Percentiles rank a stretch among this genome's conserved stretches.
phyloP scores from a whole-genome alignment of 2,329 filamentous ascomycete genomes.

The Aureobasidium sp. region DNA sequence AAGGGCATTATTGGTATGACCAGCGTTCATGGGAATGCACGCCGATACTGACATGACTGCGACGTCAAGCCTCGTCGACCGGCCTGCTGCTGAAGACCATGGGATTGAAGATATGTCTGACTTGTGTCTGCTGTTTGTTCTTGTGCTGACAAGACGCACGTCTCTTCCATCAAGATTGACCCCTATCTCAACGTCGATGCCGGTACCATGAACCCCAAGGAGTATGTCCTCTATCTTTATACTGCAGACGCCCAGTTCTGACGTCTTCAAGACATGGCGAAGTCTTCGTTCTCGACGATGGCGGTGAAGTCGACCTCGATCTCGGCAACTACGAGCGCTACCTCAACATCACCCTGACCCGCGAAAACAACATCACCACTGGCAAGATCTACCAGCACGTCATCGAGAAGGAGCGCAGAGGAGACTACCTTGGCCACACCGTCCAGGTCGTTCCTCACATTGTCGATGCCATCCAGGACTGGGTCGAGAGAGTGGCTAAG shows the following conservation, averaged over 20 bases:
- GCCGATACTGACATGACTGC: conserved; percentile 23
- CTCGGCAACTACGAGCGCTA: conserved; percentile 75
- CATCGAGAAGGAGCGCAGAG: conserved; percentile 64
- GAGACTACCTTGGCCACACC: conserved; percentile 82
- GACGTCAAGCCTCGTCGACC: conserved; percentile 56
- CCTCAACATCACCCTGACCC: conserved; percentile 70
- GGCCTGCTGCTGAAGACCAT: conserved; percentile 72
- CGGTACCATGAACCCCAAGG: conserved; percentile 62
- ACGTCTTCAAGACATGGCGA: conserved; percentile 63
- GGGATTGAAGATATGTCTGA: conserved; percentile 63
- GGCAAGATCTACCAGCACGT: conserved; percentile 93
- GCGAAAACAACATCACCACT: conserved; percentile 94
- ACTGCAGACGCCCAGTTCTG: not conserved
- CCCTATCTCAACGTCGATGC: conserved; percentile 72
- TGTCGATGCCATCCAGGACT: conserved; percentile 85
- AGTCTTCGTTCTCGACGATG: conserved; percentile 79
- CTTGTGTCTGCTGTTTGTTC: not conserved
- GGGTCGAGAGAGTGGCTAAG: conserved; percentile 79
- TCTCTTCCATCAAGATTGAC: conserved; percentile 63
- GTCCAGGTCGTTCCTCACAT: conserved; percentile 92
- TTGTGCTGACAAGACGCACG: conserved; percentile 37
- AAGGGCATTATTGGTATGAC: conserved; percentile 61
- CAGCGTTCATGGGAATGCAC: conserved; percentile 6
- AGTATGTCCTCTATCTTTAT: conserved; percentile 36
- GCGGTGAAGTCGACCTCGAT: conserved; percentile 69